Base-by-base conservation (phyloP, 805 yeast genomes). In the Metschnikowia lachancei region DNA sequence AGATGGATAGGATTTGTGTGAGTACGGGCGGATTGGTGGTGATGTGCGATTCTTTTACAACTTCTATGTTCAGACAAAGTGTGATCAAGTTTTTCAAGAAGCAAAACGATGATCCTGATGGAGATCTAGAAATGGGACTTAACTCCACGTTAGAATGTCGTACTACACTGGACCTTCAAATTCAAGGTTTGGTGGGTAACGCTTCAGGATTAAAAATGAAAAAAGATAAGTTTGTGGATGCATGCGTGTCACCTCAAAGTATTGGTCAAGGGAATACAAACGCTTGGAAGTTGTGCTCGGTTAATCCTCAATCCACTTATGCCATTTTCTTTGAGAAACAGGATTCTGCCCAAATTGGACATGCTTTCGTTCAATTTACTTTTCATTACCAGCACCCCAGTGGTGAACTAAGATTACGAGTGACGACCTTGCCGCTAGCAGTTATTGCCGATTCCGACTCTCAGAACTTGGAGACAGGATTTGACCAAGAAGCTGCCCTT, bases 401-500 rank as follows among this genome's bases (percentile, higher is more conserved):
- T 42, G 85, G 85, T 2, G 70, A 78, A 19, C 69, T 72, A 57
- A 70, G 87, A 53, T 59, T 83, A 39, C 74, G 81, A 52, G 86
- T 83, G 11, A 82, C 87, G 6, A 82, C 88, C 0, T 61, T 78
- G 4, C 70, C 77, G 5, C 66, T 71, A 26, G 74, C 74, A 3
- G 62, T 79, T 3, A 54, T 72, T 20, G 69, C 71, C 11, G 68
- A 69, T 22, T 63, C 68, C 10, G 75, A 72, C 48, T 60, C 62
- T 12, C 58, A 64, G n/a, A 70, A 66, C 39, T 55, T 81, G 36
- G 72, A 76, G 33, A 60, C 61, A 9, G 75, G 75, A 13, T 82
- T 83, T 59, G 89, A 83, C 59, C 87, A 83, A 61, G 87, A 83
- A 57, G 83, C 84, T 11, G 85, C 87, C 0, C 75, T 83, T 3